A percentile compares a stretch with the other conserved stretches of the same genome.
Conservation (phyloP, 2,329 filamentous ascomycete genomes). For the Fonsecaea monophora region DNA sequence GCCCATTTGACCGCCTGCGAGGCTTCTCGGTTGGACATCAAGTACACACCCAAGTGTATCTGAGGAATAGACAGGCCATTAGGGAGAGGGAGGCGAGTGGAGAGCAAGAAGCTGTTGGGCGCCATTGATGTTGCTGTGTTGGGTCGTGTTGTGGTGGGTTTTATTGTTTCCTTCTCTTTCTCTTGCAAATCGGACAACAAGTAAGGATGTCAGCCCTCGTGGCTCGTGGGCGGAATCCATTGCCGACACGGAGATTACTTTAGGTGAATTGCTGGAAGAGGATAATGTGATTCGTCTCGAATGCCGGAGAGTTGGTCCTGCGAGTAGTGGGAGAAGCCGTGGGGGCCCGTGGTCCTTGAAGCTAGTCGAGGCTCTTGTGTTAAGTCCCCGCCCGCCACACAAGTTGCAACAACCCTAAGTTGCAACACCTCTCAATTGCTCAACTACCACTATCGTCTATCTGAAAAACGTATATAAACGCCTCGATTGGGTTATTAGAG, state of each 20-base stretch:
- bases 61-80: slow-evolving; percentile 73
- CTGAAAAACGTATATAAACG: no score
- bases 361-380: background rate
- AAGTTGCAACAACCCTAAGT: no score
- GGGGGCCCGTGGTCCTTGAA: background rate
- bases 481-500: no score
- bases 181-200: background rate
- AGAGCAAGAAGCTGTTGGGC: slow-evolving; percentile 36
- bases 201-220: no score
- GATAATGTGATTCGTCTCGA: background rate
- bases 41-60: slow-evolving; percentile 76
- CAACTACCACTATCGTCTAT: no score
- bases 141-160: no score
- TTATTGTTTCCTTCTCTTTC: background rate
- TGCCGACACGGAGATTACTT: background rate
- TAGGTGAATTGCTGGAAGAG: background rate
- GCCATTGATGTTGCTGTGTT: slow-evolving; percentile 26
- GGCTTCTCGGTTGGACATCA: slow-evolving; percentile 69
- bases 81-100: slow-evolving; percentile 56
- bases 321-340: background rate
- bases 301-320: background rate
- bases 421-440: no score
- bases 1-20: slow-evolving; percentile 64
- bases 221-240: background rate
- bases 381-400: no score